A percentile compares a stretch with the other conserved stretches of the same genome.
Evolutionary conservation across 2,329 filamentous ascomycete genomes (phyloP).

Genomic region (Pleoardoris graminearum): DNA sequence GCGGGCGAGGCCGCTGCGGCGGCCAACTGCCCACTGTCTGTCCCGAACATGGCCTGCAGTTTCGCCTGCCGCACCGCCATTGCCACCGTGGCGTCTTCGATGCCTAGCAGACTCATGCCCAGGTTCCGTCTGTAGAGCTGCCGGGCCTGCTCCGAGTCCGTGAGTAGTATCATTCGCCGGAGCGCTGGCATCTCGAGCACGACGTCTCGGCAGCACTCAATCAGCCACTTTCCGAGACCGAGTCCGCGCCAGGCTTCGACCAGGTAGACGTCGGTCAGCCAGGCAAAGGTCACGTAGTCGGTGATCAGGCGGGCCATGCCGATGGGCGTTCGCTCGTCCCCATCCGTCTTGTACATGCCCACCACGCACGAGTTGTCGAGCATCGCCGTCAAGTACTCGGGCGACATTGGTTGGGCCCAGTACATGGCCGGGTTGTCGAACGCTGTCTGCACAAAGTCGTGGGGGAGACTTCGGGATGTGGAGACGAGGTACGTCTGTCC

Average conservation of each 20-base stretch:
- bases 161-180: slow-evolving; percentile 46
- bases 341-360: slow-evolving; percentile 29
- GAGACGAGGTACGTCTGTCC: too few species aligned
- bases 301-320: slow-evolving; percentile 68
- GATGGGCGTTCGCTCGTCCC: slow-evolving; percentile 47
- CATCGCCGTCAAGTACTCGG: too few species aligned
- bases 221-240: slow-evolving; percentile 69
- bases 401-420: too few species aligned
- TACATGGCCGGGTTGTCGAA: too few species aligned
- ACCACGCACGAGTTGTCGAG: slow-evolving; percentile 40
- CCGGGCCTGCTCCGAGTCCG: slow-evolving; percentile 29
- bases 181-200: slow-evolving; percentile 62
- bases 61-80: slow-evolving; percentile 31
- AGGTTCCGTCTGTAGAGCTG: slow-evolving; percentile 32
- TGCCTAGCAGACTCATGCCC: slow-evolving; percentile 31
- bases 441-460: too few species aligned
- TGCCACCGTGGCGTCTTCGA: slow-evolving; percentile 22
- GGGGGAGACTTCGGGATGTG: too few species aligned
- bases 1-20: not conserved
- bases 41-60: slow-evolving; percentile 8
- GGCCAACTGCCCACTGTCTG: slow-evolving; percentile 6
- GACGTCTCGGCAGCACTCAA: slow-evolving; percentile 62
- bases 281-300: slow-evolving; percentile 70
- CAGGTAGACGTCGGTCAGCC: slow-evolving; percentile 71
- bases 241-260: slow-evolving; percentile 62